Evolutionary conservation across 345 rosid genomes (phyloP), one percentile per base, ranked within the genome.

Genomic region (Zanthoxylum bungeanum): DNA sequence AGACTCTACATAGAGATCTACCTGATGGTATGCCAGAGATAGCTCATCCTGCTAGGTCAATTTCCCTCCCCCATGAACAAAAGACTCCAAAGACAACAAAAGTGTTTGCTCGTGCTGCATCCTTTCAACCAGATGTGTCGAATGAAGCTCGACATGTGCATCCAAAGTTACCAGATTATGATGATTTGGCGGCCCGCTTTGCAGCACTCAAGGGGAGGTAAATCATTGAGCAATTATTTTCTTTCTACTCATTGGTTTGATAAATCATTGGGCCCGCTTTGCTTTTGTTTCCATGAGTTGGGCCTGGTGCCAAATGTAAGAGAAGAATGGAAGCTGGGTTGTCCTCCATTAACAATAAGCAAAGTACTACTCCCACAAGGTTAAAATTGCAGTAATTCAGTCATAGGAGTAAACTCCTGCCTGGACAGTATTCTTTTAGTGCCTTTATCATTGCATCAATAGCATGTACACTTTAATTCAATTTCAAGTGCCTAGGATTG

Each of bases 141-240:
- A 78, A 64, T 71, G 73, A 78, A 34, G 91, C 93, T 9, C 78
- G 83, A 60, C 98, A 72, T n/a, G n/a, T n/a, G n/a, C n/a, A n/a
- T n/a, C n/a, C n/a, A n/a, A n/a, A n/a, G n/a, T n/a, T n/a, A n/a
- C 99, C 98, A 4, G 87, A 94, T 75, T 94, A 90, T 51, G 99
- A 94, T 51, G 93, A 89, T 72, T 78, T 94, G 87, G 96, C 99
- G 5, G 98, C 99, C 6, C 85, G 88, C 21, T 80, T 94, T 78
- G 91, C 99, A 6, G 91, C 93, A 40, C 85, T 92, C 64, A 90
- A 84, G 78, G 98, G 96, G 65, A 86, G 82, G 65, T 92, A 84
- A 40, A 49, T 49, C 37, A 17, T 53, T 44, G 39, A 24, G 72
- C 30, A 68, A 69, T 11, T 19, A 17, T 4, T 16, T 44, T 60